A percentile compares a stretch with the other conserved stretches of the same genome.
These are phyloP conservation scores for Chlorella variabilis DNA, from an alignment of 163 green algal genomes.

Conservation along the genomic window DNA sequence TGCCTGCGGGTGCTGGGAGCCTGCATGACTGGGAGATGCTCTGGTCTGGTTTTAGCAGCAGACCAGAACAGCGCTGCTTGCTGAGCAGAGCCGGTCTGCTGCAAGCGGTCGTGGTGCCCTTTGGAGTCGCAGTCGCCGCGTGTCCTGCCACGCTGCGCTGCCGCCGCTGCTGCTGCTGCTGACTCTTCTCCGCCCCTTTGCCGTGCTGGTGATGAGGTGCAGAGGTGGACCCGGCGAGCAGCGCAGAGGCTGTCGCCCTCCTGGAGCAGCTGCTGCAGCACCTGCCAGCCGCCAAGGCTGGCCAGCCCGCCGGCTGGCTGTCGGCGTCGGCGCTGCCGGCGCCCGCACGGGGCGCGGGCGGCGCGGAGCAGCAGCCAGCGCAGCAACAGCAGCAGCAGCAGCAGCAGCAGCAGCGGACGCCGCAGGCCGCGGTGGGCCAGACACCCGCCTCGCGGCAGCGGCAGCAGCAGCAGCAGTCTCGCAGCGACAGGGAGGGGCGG, in stretches of 20 bases:
- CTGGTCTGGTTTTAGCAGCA: too few species aligned
- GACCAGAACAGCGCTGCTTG: too few species aligned
- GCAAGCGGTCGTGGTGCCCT: too few species aligned
- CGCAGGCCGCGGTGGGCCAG: background rate
- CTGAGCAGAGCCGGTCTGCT: too few species aligned
- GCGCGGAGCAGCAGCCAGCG: slow-evolving; percentile 2
- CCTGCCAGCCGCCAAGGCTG: background rate
- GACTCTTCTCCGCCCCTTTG: too few species aligned
- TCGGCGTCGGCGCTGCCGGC: background rate
- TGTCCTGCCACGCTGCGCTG: too few species aligned
- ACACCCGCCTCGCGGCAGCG: background rate
- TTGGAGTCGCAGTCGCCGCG: too few species aligned
- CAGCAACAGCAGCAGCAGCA: slow-evolving; percentile 2
- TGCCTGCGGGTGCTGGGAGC: background rate
- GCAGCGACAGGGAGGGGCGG: background rate
- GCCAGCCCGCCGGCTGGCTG: slow-evolving; percentile 13
- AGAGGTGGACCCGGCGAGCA: background rate
- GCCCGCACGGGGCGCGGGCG: background rate
- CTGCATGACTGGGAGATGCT: too few species aligned
- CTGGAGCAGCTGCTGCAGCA: slow-evolving; percentile 19
- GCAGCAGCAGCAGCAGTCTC: background rate
- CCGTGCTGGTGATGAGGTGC: too few species aligned
- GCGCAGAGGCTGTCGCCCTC: slow-evolving; percentile 1
- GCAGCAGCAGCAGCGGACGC: background rate
- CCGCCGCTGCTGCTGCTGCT: too few species aligned